These are phyloP conservation scores for Calonectria crousiana DNA, from an alignment of 2,329 filamentous ascomycete genomes.

Conservation along the genomic window DNA sequence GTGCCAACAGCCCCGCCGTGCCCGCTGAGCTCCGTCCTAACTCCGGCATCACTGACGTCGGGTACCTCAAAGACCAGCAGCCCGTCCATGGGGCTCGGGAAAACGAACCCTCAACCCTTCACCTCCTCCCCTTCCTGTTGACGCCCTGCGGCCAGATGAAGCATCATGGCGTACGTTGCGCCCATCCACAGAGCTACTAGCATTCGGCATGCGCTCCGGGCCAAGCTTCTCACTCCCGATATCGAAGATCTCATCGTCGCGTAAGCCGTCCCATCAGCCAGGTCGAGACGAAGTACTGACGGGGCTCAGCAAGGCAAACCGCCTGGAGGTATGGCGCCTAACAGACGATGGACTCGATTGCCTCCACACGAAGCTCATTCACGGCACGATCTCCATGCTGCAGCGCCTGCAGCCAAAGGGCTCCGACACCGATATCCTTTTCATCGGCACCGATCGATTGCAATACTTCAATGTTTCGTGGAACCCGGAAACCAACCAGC, in stretches of 20 bases:
- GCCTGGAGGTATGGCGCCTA: conserved; percentile 85
- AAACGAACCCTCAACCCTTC: conserved; percentile 32
- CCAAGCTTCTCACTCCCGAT: conserved; percentile 79
- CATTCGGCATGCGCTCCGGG: conserved; percentile 87
- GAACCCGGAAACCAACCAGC: conserved; percentile 69
- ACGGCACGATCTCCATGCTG: conserved; percentile 89
- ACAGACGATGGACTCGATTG: conserved; percentile 74
- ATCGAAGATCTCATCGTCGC: conserved; percentile 89
- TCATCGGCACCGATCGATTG: conserved; percentile 90
- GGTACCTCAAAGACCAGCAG: conserved; percentile 30
- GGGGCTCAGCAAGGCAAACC: conserved; percentile 78
- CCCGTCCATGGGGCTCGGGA: conserved; percentile 39
- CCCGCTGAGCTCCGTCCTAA: conserved; percentile 40
- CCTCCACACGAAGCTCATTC: conserved; percentile 77
- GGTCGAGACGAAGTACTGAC: conserved; percentile 45
- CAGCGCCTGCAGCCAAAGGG: conserved; percentile 82
- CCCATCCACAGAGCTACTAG: conserved; percentile 94
- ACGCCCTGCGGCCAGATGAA: conserved; percentile 9
- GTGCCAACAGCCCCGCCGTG: conserved; percentile 34
- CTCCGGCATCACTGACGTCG: conserved; percentile 43
- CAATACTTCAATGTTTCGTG: conserved; percentile 93
- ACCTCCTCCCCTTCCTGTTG: conserved; percentile 4
- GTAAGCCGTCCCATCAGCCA: conserved; percentile 65
- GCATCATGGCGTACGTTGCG: conserved; percentile 89
- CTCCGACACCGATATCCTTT: conserved; percentile 83